These are phyloP conservation scores for Fusarium euwallaceae DNA, from an alignment of 2,329 filamentous ascomycete species.

Conservation along the genomic window DNA sequence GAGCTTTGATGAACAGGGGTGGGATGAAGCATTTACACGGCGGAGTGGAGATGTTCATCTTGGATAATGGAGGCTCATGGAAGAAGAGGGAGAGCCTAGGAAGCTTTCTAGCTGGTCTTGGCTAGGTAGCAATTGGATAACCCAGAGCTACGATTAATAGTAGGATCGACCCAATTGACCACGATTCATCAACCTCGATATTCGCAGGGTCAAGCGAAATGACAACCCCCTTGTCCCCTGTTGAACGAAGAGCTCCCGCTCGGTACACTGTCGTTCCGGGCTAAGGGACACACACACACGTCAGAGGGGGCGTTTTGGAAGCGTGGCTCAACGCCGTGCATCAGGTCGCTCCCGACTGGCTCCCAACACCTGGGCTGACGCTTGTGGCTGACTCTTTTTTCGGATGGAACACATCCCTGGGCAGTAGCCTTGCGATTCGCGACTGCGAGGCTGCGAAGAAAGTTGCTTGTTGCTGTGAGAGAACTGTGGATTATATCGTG, in stretches of 20 bases:
- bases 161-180: not conserved
- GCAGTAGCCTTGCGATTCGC: not conserved
- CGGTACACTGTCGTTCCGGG: conserved; percentile 22
- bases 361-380: conserved; percentile 41
- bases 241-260: conserved; percentile 21
- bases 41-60: conserved; percentile 8
- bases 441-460: conserved; percentile 8
- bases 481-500: not conserved
- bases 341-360: conserved; percentile 35
- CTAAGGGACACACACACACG: conserved; percentile 23
- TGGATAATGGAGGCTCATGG: conserved; percentile 5
- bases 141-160: not conserved
- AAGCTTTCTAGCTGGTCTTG: not conserved
- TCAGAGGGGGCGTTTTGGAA: conserved; percentile 27
- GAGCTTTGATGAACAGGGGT: not conserved
- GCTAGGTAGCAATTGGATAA: not conserved
- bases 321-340: conserved; percentile 28
- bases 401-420: not conserved
- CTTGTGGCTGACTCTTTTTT: conserved; percentile 35
- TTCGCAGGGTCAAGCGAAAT: not conserved
- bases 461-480: not conserved
- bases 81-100: not conserved
- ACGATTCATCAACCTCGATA: not conserved
- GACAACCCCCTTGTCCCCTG: not conserved
- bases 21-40: not conserved